Percentiles rank a stretch among this genome's conserved stretches.
These are phyloP conservation scores for Dictyostelium purpureum DNA, from an alignment of 78 protist species.

Conservation along the genomic window DNA sequence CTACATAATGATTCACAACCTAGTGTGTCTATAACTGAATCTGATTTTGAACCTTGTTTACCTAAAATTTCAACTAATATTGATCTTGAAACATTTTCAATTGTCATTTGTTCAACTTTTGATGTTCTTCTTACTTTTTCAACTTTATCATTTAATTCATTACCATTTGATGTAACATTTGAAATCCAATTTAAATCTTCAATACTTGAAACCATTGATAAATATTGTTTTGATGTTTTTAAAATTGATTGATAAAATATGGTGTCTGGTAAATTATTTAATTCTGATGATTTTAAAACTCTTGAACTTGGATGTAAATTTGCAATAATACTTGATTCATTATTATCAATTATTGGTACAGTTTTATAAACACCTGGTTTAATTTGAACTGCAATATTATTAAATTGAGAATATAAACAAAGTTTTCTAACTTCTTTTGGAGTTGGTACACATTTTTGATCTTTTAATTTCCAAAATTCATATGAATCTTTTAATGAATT, in stretches of 20 bases:
- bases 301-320: neutral
- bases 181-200: neutral
- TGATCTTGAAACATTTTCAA: neutral
- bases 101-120: neutral
- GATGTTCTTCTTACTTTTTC: neutral
- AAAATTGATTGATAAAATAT: neutral
- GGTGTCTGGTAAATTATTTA: neutral
- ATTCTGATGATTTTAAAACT: neutral
- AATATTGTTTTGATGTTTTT: neutral
- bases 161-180: neutral
- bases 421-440: neutral
- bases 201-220: neutral
- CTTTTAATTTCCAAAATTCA: neutral
- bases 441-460: neutral
- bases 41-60: neutral
- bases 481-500: neutral
- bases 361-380: neutral
- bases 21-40: neutral
- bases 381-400: neutral
- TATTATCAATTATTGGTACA: neutral
- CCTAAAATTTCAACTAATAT: neutral
- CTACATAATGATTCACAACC: neutral
- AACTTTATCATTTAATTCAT: neutral
- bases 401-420: neutral
- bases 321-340: neutral